A percentile compares a stretch with the other conserved stretches of the same genome.
phyloP scores from a whole-genome alignment of 306 rosid species.

The Fragaria nilgerrensis region DNA sequence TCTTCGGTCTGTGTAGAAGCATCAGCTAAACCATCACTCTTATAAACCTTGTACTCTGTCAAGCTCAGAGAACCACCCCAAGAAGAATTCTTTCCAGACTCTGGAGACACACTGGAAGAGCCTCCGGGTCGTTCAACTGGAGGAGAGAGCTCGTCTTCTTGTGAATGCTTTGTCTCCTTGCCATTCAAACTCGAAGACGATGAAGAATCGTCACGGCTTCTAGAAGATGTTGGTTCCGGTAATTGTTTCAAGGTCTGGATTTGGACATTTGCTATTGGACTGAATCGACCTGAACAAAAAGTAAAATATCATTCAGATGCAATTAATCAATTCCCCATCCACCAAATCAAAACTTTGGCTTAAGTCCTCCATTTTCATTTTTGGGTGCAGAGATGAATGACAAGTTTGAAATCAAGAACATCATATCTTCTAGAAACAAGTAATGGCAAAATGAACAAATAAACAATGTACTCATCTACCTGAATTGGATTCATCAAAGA shows the following conservation, averaged over 20 bases:
- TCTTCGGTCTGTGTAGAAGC: constrained; percentile 96
- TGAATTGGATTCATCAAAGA: constrained; percentile 74
- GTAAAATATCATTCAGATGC: constrained; percentile 18
- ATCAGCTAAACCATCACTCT: constrained; percentile 71
- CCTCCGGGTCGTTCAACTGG: constrained; percentile 35
- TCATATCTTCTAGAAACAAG: constrained; percentile 6
- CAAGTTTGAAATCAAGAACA: background rate
- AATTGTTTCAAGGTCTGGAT: constrained; percentile 62
- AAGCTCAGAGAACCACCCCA: constrained; percentile 62
- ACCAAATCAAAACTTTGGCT: background rate
- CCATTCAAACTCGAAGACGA: constrained; percentile 81
- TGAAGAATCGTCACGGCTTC: constrained; percentile 74
- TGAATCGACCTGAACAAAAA: constrained; percentile 49
- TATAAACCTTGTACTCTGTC: constrained; percentile 69
- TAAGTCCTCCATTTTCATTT: background rate
- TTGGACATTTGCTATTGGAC: constrained; percentile 50
- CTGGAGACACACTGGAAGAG: constrained; percentile 64
- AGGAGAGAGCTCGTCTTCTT: constrained; percentile 67
- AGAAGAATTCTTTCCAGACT: constrained; percentile 52
- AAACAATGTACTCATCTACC: constrained; percentile 32
- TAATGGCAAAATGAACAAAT: background rate
- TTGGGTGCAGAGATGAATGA: background rate
- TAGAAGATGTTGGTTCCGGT: constrained; percentile 64
- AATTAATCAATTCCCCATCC: background rate
- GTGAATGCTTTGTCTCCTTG: constrained; percentile 62